These are phyloP conservation scores for Amanita rimosa DNA, from an alignment of 768 basidiomycete genomes.

Conservation along the genomic window DNA sequence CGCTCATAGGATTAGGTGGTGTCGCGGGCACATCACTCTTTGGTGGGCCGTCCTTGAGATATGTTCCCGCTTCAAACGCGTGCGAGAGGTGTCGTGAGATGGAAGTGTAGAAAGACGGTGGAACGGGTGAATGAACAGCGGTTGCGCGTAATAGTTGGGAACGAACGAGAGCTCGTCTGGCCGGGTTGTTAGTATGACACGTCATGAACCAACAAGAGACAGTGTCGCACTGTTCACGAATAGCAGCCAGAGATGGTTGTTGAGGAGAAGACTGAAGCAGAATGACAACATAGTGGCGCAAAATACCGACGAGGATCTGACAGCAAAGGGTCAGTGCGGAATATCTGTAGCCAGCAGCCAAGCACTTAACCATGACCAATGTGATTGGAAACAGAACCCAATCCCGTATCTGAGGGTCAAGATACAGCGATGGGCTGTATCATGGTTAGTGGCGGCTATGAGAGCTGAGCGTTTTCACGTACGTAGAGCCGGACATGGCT, in stretches of 20 bases:
- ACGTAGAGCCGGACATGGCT: constrained; percentile 28
- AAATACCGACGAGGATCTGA: constrained; percentile 79
- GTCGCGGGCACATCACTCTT: constrained; percentile 44
- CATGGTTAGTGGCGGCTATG: neutral
- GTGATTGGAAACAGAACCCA: constrained; percentile 96
- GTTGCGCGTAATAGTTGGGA: constrained; percentile 80
- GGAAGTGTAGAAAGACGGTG: constrained; percentile 57
- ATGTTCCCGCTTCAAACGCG: constrained; percentile 65
- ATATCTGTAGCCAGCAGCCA: neutral
- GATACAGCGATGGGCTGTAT: constrained; percentile 46
- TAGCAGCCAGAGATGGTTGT: constrained; percentile 60
- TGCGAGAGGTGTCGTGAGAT: constrained; percentile 67
- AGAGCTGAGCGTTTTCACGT: constrained; percentile 15
- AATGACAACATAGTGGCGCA: constrained; percentile 86
- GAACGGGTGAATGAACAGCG: constrained; percentile 71
- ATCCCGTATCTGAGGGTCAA: constrained; percentile 93
- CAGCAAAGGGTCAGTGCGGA: neutral
- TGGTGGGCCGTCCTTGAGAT: constrained; percentile 78
- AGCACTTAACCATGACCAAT: constrained; percentile 66
- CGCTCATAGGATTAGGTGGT: constrained; percentile 76
- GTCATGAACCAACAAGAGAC: neutral
- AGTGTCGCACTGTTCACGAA: constrained; percentile 94
- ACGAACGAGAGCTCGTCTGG: constrained; percentile 66
- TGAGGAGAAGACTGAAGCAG: constrained; percentile 80
- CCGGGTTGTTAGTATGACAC: neutral